Percentiles rank a stretch among this genome's conserved stretches.
Conservation (phyloP, 768 basidiomycete species). For the Tephrocybe sp. region DNA sequence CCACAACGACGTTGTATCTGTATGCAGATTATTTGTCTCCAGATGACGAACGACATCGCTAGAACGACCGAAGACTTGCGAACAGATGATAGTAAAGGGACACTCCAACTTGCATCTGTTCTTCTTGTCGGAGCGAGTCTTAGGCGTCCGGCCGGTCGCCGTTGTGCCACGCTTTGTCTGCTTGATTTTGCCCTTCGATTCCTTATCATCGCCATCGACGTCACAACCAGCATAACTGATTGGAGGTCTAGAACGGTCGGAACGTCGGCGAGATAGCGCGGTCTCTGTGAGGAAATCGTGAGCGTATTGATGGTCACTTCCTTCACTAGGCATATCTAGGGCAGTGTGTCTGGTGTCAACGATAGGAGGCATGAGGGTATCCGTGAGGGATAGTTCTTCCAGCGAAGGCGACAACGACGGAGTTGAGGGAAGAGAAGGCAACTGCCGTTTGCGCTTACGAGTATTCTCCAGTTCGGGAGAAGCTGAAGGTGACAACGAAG, state of each 20-base stretch:
- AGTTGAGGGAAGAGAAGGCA: background rate
- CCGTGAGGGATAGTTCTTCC: background rate
- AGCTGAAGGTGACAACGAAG: background rate
- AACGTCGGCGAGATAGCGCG: conserved; percentile 1
- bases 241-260: background rate
- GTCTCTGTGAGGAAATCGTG: background rate
- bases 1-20: background rate
- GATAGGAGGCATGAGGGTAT: background rate
- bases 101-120: background rate
- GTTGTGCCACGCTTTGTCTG: background rate
- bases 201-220: background rate
- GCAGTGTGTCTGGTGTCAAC: too few relatives aligned
- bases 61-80: background rate
- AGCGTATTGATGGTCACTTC: background rate
- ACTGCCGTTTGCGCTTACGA: conserved; percentile 2
- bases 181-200: background rate
- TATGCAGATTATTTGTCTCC: conserved; percentile 4
- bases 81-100: conserved; percentile 1
- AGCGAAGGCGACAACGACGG: background rate
- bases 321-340: background rate
- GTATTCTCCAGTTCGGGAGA: background rate
- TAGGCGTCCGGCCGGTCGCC: background rate
- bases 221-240: conserved; percentile 8
- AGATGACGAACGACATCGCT: conserved; percentile 9
- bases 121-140: background rate